Percentiles rank a stretch among this genome's conserved stretches.
Evolutionary conservation across 768 basidiomycete species (phyloP).

Genomic region (Omphalotus guepiniiformis): DNA sequence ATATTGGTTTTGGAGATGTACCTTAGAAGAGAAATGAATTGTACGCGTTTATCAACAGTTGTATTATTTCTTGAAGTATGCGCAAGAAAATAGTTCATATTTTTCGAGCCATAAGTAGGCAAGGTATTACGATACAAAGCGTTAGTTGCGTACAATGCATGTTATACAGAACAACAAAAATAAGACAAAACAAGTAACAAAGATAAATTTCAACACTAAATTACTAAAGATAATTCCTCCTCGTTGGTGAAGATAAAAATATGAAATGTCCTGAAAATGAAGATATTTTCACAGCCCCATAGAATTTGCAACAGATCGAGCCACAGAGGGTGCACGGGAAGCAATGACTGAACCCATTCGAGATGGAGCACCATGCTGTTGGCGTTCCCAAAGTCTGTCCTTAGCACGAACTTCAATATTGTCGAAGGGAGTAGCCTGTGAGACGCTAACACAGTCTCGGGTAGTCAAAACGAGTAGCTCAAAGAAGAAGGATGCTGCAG

Average conservation of each 20-base stretch:
- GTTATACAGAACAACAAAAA: conserved; percentile 12
- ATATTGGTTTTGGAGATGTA: background rate
- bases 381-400: conserved; percentile 75
- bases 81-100: too few relatives aligned
- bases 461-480: conserved; percentile 93
- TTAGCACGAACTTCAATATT: conserved; percentile 85
- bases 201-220: too few relatives aligned
- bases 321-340: conserved; percentile 21
- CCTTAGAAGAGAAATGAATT: conserved; percentile 8
- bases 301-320: conserved; percentile 43
- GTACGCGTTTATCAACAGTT: conserved; percentile 1
- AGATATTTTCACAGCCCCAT: conserved; percentile 29
- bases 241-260: background rate
- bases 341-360: conserved; percentile 17
- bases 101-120: too few relatives aligned
- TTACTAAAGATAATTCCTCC: background rate
- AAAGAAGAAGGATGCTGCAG: conserved; percentile 96
- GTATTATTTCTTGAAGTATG: too few relatives aligned
- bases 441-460: conserved; percentile 81
- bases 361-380: conserved; percentile 22
- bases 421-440: conserved; percentile 71
- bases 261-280: background rate
- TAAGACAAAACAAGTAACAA: conserved; percentile 7
- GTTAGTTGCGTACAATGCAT: background rate
- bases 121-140: too few relatives aligned